Percentiles rank a stretch among this genome's conserved stretches.
Evolutionary conservation across 108 stramenopile genomes (phyloP).

Genomic region (Parmales sp.): DNA sequence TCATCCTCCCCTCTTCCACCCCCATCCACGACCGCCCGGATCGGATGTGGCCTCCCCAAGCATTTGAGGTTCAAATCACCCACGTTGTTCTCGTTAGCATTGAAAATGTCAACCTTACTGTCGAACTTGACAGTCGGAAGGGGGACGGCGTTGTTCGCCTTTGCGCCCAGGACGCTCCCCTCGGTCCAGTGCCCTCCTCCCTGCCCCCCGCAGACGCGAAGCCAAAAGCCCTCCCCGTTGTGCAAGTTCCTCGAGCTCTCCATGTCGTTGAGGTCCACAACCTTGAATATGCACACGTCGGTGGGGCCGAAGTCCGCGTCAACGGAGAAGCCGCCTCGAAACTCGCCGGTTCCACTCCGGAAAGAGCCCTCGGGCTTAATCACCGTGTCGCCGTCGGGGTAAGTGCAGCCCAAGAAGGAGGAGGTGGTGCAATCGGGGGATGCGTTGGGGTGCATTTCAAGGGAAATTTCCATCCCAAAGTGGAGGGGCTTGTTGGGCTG

Average conservation of each 20-base stretch:
- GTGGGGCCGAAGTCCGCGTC: background rate
- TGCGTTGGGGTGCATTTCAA: too few species aligned
- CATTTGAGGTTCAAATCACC: too few species aligned
- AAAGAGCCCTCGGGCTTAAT: background rate
- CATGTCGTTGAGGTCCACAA: background rate
- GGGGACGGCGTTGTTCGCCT: background rate
- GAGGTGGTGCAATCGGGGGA: too few species aligned
- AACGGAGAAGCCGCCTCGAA: background rate
- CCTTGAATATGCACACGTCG: background rate
- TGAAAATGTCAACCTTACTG: too few species aligned
- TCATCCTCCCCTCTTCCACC: too few species aligned
- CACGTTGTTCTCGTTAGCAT: too few species aligned
- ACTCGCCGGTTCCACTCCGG: background rate
- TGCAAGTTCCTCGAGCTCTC: background rate
- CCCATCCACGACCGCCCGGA: too few species aligned
- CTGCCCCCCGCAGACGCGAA: background rate
- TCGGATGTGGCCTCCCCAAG: too few species aligned
- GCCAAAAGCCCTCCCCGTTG: background rate
- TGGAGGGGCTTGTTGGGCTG: background rate
- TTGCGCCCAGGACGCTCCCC: background rate
- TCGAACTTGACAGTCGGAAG: too few species aligned
- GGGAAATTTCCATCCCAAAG: background rate
- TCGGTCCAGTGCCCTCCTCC: slow-evolving; percentile 4
- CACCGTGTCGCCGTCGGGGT: background rate
- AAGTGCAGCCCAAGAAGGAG: background rate